A percentile compares a stretch with the other conserved stretches of the same genome.
Conservation (phyloP, 2,329 filamentous ascomycete genomes). For the Fusarium napiforme region DNA sequence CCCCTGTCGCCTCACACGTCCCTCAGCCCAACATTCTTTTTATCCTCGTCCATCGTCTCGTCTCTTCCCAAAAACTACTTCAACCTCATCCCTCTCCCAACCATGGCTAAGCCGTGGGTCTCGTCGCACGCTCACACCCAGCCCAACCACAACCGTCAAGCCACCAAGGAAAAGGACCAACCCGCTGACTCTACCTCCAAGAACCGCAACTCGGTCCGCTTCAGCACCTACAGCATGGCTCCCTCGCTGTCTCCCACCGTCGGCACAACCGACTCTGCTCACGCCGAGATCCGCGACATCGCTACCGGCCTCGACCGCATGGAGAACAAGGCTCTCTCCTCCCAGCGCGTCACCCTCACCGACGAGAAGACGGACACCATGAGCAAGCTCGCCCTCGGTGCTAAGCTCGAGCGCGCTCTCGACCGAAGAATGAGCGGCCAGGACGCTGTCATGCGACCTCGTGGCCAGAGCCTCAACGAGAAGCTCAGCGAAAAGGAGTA, state of each 20-base stretch:
- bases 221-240: slow-evolving; percentile 70
- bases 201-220: slow-evolving; percentile 66
- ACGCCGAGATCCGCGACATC: slow-evolving; percentile 73
- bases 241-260: slow-evolving; percentile 69
- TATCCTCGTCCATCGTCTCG: background rate
- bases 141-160: slow-evolving; percentile 27
- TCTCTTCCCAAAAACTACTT: slow-evolving; percentile 8
- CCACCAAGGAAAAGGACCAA: slow-evolving; percentile 28
- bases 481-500: slow-evolving; percentile 47
- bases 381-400: slow-evolving; percentile 86
- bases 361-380: slow-evolving; percentile 84
- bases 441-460: slow-evolving; percentile 83
- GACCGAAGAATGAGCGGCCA: slow-evolving; percentile 87
- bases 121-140: slow-evolving; percentile 28
- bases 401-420: slow-evolving; percentile 89
- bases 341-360: slow-evolving; percentile 78
- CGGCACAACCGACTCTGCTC: slow-evolving; percentile 64
- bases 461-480: slow-evolving; percentile 53
- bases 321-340: slow-evolving; percentile 85
- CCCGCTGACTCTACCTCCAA: slow-evolving; percentile 45
- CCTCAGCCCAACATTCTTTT: background rate
- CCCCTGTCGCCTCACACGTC: slow-evolving; percentile 18
- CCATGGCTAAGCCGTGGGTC: slow-evolving; percentile 39
- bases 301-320: slow-evolving; percentile 85
- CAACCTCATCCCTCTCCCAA: slow-evolving; percentile 12